These are phyloP conservation scores for Psidium guajava DNA, from an alignment of 345 rosid genomes.

Conservation along the genomic window DNA sequence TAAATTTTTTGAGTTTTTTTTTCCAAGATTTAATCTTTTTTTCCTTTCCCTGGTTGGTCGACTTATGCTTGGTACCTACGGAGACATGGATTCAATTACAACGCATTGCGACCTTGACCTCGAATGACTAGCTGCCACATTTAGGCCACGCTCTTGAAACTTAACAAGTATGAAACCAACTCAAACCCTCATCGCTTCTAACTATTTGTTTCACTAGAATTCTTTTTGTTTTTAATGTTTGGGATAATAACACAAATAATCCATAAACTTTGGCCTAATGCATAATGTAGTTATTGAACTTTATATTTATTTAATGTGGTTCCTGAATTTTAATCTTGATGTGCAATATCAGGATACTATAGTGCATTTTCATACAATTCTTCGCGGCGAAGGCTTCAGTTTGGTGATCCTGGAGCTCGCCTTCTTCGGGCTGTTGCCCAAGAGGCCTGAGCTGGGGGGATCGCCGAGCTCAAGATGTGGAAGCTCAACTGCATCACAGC, in stretches of 20 bases:
- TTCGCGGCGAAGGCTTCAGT: not conserved
- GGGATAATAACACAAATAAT: too few species aligned
- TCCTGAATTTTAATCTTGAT: too few species aligned
- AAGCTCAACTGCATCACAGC: not conserved
- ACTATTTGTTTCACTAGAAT: too few species aligned
- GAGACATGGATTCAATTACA: not conserved
- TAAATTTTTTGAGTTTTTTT: too few species aligned
- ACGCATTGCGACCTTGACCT: not conserved
- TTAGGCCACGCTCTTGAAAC: not conserved
- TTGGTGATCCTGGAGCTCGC: not conserved
- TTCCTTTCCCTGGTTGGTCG: not conserved
- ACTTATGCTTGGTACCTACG: too few species aligned
- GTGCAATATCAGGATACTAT: too few species aligned
- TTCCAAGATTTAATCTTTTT: too few species aligned
- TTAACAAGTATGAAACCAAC: not conserved
- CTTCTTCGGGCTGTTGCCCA: conserved; percentile 3
- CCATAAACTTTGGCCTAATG: too few species aligned
- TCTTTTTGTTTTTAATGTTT: too few species aligned
- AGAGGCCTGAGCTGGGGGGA: not conserved
- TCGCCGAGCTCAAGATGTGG: not conserved
- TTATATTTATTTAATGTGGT: too few species aligned
- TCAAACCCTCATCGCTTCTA: not conserved
- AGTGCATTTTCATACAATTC: too few species aligned
- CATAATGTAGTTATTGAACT: too few species aligned
- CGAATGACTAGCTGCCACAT: not conserved